Conservation (phyloP, 139 green algal species). For the Eudorina sp. region DNA sequence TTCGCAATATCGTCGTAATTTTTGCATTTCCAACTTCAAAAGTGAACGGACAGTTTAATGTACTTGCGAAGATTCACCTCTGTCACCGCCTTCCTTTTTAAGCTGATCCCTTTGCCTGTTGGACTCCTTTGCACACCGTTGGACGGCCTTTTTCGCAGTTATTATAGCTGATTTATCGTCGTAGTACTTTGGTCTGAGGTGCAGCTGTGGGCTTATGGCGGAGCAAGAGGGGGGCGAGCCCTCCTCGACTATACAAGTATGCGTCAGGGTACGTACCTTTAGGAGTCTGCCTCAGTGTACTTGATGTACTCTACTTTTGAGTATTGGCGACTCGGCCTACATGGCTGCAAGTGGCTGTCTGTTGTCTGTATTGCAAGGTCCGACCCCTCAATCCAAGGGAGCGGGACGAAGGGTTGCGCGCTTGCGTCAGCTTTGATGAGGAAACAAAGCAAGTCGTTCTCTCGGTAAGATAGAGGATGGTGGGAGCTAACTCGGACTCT, state of each 20-base stretch:
- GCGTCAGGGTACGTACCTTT: too few species aligned
- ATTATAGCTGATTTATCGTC: background rate
- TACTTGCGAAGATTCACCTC: too few species aligned
- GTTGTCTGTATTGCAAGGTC: constrained; percentile 57
- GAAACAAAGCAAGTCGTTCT: constrained; percentile 75
- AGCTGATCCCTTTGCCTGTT: background rate
- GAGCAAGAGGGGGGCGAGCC: constrained; percentile 37
- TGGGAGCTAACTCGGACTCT: too few species aligned
- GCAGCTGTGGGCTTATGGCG: background rate
- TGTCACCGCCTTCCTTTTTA: background rate
- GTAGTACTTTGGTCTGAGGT: background rate
- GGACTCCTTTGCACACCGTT: background rate
- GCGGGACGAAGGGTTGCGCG: constrained; percentile 63
- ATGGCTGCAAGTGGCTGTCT: background rate
- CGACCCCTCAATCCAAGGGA: constrained; percentile 73
- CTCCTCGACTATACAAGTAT: constrained; percentile 62
- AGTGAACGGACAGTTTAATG: too few species aligned
- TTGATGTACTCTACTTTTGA: too few species aligned
- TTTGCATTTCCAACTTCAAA: too few species aligned
- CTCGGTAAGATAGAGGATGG: constrained; percentile 52
- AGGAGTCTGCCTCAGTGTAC: too few species aligned
- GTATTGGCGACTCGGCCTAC: too few species aligned
- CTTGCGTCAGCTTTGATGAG: constrained; percentile 78
- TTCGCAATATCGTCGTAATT: too few species aligned
- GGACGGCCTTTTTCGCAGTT: too few species aligned